Base-by-base conservation (phyloP, 345 rosid genomes). In the Geranium rotundifolium region DNA sequence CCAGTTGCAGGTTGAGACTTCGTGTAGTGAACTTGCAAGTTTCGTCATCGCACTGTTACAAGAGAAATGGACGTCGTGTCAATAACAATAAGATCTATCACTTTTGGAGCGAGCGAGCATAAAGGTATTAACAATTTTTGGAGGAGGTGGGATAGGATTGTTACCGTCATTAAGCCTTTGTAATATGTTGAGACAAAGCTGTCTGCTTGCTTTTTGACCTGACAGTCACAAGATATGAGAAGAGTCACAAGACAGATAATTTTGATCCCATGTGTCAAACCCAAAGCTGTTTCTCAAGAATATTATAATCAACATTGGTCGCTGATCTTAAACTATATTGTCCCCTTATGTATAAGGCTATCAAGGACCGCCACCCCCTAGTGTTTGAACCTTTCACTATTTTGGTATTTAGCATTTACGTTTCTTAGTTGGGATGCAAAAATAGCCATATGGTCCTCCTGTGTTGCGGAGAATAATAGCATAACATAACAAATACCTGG, bases 101-200 rank as follows among this genome's bases (percentile, higher is more conserved):
- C 7, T 5, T 34, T 34, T 34, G 41, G 27, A 23, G 27, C 2
- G 27, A 23, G 27, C 27, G n/a, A 52, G 16, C 12, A 4, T n/a
- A 52, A 14, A 52, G 17, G 12, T n/a, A 55, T 55, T 55, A 9
- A 46, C 52, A 46, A 46, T 52, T 65, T 7, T 23, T 23, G 27
- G 27, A 55, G 30, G 17, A 55, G 30, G 17, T 65, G 27, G 41
- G 41, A 34, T 34, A 34, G 41, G 7, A 34, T n/a, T 29, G 23
- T 84, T 86, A 90, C 99, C 97, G 59, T 88, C 97, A 90, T 84
- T 67, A 79, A 14, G 79, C 97, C 96, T 73, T 80, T 93, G 70
- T 93, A 93, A 70, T 90, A 93, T 72, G 61, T 66, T 17, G 89
- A 81, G 60, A 90, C 73, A 71, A 88, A 90, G 52, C 78, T 80